phyloP scores from a whole-genome alignment of 148 eudicot genomes.

The Oxyria digyna region DNA sequence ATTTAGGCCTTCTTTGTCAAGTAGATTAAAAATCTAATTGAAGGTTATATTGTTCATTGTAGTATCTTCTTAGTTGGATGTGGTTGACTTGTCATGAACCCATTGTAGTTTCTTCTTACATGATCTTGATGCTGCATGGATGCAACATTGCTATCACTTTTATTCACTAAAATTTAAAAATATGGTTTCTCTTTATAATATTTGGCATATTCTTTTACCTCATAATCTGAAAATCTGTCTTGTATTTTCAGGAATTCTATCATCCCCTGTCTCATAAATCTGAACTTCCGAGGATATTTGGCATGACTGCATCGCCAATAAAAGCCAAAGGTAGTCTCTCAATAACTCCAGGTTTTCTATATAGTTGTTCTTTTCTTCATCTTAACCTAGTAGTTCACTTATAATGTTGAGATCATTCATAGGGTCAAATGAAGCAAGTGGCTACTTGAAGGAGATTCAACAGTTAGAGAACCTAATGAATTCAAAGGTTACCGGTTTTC shows the following conservation, averaged over 20 bases:
- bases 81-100: background rate
- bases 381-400: background rate
- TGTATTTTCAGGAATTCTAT: slow-evolving; percentile 60
- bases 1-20: background rate
- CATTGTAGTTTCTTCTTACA: background rate
- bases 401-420: background rate
- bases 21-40: background rate
- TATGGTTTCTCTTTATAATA: background rate
- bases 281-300: slow-evolving; percentile 80
- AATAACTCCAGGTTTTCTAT: background rate
- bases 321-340: slow-evolving; percentile 50
- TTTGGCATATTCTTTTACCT: background rate
- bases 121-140: background rate
- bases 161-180: background rate
- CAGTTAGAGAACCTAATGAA: slow-evolving; percentile 70
- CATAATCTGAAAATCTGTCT: background rate
- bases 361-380: background rate
- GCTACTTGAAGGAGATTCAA: slow-evolving; percentile 51
- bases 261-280: slow-evolving; percentile 28
- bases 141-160: background rate
- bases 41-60: background rate
- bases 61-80: background rate
- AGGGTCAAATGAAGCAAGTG: slow-evolving; percentile 31
- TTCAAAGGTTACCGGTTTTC: slow-evolving; percentile 39
- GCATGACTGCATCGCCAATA: slow-evolving; percentile 94